Evolutionary conservation across 495 filamentous ascomycete genomes (phyloP).

Genomic region (Penicillium lividum): DNA sequence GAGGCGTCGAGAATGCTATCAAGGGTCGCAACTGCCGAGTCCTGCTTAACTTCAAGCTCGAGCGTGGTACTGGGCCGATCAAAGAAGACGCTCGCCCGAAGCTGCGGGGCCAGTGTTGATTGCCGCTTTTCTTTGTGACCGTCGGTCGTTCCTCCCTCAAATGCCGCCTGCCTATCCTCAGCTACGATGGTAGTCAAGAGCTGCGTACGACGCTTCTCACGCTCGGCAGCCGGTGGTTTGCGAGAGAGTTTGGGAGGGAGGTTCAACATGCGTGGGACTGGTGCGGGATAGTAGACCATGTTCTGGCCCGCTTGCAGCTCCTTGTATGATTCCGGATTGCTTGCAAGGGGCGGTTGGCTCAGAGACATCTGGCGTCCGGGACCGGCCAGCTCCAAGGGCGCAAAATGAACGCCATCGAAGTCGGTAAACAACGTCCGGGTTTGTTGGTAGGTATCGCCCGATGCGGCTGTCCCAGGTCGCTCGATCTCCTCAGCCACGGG

Average conservation of each 20-base stretch:
- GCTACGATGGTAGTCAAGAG: conserved; percentile 51
- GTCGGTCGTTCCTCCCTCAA: conserved; percentile 29
- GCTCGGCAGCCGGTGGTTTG: conserved; percentile 60
- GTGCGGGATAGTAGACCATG: conserved; percentile 95
- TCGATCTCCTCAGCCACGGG: conserved; percentile 25
- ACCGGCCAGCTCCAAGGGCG: conserved; percentile 42
- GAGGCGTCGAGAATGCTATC: conserved; percentile 97
- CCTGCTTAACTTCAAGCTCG: conserved; percentile 69
- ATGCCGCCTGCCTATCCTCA: conserved; percentile 48
- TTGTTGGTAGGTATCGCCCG: conserved; percentile 69
- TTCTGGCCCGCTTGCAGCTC: conserved; percentile 66
- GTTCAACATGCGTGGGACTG: conserved; percentile 90
- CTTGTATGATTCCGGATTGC: conserved; percentile 59
- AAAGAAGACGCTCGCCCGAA: conserved; percentile 89
- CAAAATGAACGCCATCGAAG: conserved; percentile 92
- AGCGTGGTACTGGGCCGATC: conserved; percentile 64
- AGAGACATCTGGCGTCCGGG: conserved; percentile 39
- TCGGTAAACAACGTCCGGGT: conserved; percentile 74
- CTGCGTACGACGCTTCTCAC: conserved; percentile 70
- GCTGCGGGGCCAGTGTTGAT: conserved; percentile 73
- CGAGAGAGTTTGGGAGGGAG: conserved; percentile 86
- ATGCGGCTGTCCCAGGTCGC: conserved; percentile 54
- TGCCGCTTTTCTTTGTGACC: conserved; percentile 31
- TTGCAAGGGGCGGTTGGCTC: conserved; percentile 43
- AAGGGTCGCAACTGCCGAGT: conserved; percentile 83